Evolutionary conservation across 2,329 filamentous ascomycete species (phyloP), one percentile per base, ranked within the genome.

Genomic region (Fusarium graminum): DNA sequence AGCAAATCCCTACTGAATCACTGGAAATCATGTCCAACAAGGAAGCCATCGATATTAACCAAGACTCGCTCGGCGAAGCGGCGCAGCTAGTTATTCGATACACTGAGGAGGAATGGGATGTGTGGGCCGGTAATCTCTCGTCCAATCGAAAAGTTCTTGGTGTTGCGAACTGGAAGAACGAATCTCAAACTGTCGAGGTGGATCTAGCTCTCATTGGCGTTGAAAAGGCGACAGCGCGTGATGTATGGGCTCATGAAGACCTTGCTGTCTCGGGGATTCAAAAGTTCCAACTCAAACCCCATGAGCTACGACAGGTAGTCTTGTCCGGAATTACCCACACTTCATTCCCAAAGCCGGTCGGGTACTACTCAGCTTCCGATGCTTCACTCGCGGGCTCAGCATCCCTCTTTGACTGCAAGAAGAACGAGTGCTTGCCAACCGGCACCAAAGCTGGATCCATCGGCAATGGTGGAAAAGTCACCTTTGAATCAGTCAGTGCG

Each of bases 31-130:
- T 85, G 44, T 77, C 76, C 2, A 87, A 88, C 72, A 76, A 79
- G 26, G 85, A 86, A 53, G 80, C 86, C 22, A 83, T 89, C 25
- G 81, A 81, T 0, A 83, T 86, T 69, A 88, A 88, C 66, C 86
- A 88, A 65, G 86, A 88, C 67, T 59, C 80, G 0, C 73, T 88
- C 0, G 84, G 80, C 0, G 75, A 81, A 52, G 83, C 85, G 42
- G 84, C 85, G 1, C 77, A 78, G n/a, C 75, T 89, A 2, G 72
- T 81, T 2, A 75, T 82, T 6, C 77, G 83, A 7, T 81, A 81
- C 67, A 81, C 82, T 0, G 79, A 82, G 22, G 80, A 82, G 28
- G 78, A 80, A 40, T 85, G 81, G 74, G 84, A 86, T 52, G 72
- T 85, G 1, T 86, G 82, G 82, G 79, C 79, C 26, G 83, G 83